Evolutionary conservation across 345 rosid species (phyloP).

Genomic region (Acer saccharum): DNA sequence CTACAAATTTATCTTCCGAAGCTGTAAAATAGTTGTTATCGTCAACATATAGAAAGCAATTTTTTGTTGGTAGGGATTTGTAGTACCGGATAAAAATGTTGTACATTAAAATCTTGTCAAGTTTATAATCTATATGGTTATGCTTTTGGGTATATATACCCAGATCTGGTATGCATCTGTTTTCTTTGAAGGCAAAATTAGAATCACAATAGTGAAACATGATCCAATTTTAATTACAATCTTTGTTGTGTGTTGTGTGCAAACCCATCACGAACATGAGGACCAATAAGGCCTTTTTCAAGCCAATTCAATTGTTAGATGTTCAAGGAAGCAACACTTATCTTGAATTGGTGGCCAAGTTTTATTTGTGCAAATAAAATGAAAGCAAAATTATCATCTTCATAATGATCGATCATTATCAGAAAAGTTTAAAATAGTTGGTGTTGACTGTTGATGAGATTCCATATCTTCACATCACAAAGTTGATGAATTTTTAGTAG

Average conservation of each 20-base stretch:
- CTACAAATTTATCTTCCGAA: slow-evolving; percentile 11
- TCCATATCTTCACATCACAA: neutral
- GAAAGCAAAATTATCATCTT: neutral
- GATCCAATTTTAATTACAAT: too few relatives aligned
- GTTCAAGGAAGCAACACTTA: neutral
- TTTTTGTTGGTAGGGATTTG: neutral
- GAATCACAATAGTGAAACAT: neutral
- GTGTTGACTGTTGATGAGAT: too few relatives aligned
- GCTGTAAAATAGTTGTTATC: slow-evolving; percentile 24
- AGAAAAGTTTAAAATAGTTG: neutral
- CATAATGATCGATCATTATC: neutral
- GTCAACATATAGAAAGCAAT: neutral
- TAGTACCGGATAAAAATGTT: slow-evolving; percentile 10
- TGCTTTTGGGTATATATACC: neutral
- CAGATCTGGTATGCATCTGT: neutral
- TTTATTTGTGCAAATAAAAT: neutral
- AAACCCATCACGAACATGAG: neutral
- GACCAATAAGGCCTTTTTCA: neutral
- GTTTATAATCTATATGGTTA: neutral
- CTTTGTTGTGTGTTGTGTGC: slow-evolving; percentile 1
- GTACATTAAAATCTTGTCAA: neutral
- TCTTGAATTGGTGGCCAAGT: neutral
- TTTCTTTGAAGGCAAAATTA: neutral
- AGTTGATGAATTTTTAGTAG: neutral
- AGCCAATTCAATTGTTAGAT: neutral